Percentiles rank a stretch among this genome's conserved stretches.
Evolutionary conservation across 2,329 filamentous ascomycete genomes (phyloP).

Genomic region (Verticillium dahliae): DNA sequence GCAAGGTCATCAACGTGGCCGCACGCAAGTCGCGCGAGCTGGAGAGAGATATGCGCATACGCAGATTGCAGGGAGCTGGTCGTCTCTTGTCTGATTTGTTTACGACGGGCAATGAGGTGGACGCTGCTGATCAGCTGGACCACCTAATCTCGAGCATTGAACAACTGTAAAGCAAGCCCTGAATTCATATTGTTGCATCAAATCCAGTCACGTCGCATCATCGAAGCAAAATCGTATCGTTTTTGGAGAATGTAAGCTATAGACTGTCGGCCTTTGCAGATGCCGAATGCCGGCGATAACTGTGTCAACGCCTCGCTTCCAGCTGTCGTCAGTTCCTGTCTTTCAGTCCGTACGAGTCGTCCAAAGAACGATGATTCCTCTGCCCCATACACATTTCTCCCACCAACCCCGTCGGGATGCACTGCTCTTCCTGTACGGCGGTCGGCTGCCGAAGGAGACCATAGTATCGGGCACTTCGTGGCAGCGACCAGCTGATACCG

Average conservation of each 20-base stretch:
- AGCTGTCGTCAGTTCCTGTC: neutral
- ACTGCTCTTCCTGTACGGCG: neutral
- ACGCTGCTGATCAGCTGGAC: slow-evolving; percentile 35
- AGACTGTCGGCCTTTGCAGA: neutral
- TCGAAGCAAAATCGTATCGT: neutral
- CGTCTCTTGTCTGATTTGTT: slow-evolving; percentile 36
- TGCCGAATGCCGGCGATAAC: neutral
- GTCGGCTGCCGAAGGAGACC: too few species aligned
- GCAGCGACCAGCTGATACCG: too few species aligned
- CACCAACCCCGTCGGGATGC: neutral
- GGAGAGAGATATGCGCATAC: slow-evolving; percentile 63
- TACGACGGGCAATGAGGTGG: slow-evolving; percentile 11
- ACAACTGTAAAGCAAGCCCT: slow-evolving; percentile 38
- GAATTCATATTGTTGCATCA: neutral
- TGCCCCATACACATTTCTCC: neutral
- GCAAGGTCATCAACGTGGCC: slow-evolving; percentile 70
- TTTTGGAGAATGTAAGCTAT: neutral
- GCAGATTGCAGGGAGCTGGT: slow-evolving; percentile 48
- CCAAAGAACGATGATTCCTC: neutral
- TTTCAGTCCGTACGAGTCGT: neutral
- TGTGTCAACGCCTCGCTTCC: neutral
- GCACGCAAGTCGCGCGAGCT: slow-evolving; percentile 72
- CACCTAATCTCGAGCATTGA: slow-evolving; percentile 51
- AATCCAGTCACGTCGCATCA: neutral
- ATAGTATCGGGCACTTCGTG: too few species aligned